Evolutionary conservation across 352 stramenopile species (phyloP).

Genomic region (Phytophthora kernoviae): DNA sequence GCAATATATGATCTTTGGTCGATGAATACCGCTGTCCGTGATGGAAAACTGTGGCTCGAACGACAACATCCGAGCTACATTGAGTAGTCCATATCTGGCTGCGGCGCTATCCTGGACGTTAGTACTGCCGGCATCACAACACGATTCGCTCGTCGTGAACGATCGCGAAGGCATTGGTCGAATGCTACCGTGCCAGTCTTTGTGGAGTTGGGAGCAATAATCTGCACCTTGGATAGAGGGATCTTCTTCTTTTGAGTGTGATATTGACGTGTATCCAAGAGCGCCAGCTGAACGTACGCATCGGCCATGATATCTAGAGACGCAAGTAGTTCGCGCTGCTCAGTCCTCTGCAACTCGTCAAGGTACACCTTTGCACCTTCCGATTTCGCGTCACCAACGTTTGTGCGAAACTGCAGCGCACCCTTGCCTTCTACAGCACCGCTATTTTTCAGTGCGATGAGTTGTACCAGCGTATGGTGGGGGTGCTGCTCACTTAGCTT

Average conservation of each 20-base stretch:
- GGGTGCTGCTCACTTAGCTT: conserved; percentile 95
- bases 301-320: conserved; percentile 76
- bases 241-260: conserved; percentile 81
- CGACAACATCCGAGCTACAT: conserved; percentile 81
- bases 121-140: conserved; percentile 75
- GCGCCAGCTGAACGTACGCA: conserved; percentile 79
- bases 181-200: conserved; percentile 41
- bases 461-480: conserved; percentile 95
- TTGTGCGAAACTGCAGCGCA: conserved; percentile 74
- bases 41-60: conserved; percentile 94
- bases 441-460: conserved; percentile 96
- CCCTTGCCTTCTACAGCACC: conserved; percentile 87
- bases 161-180: conserved; percentile 74
- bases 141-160: conserved; percentile 46
- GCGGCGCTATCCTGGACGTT: conserved; percentile 72
- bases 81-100: conserved; percentile 84
- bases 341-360: conserved; percentile 55
- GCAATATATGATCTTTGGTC: conserved; percentile 98
- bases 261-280: conserved; percentile 83
- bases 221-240: conserved; percentile 58
- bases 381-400: conserved; percentile 81
- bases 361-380: conserved; percentile 68
- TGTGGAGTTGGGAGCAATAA: conserved; percentile 37
- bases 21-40: conserved; percentile 94
- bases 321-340: conserved; percentile 65